Base-by-base conservation (phyloP, 2,329 filamentous ascomycete species). In the Helminthosporium solani region DNA sequence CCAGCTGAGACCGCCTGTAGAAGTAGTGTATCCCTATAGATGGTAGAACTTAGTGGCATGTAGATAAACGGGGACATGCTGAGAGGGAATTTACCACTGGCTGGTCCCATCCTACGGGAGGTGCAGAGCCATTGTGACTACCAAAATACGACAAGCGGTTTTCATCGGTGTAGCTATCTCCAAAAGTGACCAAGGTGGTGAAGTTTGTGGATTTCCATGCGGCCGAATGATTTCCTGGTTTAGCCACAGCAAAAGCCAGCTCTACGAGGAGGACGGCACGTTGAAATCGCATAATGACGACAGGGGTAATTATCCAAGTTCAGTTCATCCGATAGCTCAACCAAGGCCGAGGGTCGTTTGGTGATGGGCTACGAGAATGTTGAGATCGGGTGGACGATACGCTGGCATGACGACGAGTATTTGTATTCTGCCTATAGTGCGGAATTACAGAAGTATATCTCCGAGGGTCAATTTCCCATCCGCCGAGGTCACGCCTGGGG, bases 141-240 rank as follows among this genome's bases (percentile, higher is more conserved):
- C 73, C 70, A 60, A 90, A 86, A 62, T 88, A 90, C 8, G 62
- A 60, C 8, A 88, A 64, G 8, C 87, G 80, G 11, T 78, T 81
- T 58, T 90, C 85, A 61, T 91, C 88, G 0, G 86, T 88, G 61
- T 86, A 90, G 67, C 85, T 88, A 66, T 90, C 85, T 11, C 87
- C 86, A 61, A 90, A 90, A 0, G 83, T 78, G 31, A 89, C 78
- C 30, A 89, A 65, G 40, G 81, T 84, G 21, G 81, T 76, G 61
- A 88, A 83, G 30, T 74, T 72, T 25, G 70, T 68, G 33, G 76
- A 52, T 33, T 62, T 57, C 74, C 73, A 75, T 36, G 45, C 52
- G 5, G 49, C 45, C 11, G 50, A 75, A 35, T 46, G 50, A 3
- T 50, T 47, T 12, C 48, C 47, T 11, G 50, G 40, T 37, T 52